phyloP scores from a whole-genome alignment of 1,284 basidiomycete species.

The Sporisorium exsertum region DNA sequence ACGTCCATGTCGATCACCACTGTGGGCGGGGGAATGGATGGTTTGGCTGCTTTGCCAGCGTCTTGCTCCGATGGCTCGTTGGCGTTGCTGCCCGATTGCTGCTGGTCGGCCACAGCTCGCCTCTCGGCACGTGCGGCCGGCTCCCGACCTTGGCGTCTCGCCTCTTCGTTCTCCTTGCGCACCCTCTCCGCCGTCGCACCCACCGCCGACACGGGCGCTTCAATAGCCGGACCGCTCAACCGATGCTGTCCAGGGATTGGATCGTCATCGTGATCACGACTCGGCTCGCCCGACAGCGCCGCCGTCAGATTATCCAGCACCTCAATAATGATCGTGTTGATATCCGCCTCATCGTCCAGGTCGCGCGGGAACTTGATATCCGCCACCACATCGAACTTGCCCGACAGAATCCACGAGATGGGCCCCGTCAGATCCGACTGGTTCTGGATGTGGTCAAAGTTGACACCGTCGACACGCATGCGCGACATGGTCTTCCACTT shows the following conservation, averaged over 20 bases:
- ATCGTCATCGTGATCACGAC: constrained; percentile 37
- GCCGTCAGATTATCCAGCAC: constrained; percentile 83
- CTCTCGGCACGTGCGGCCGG: constrained; percentile 14
- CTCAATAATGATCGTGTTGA: constrained; percentile 82
- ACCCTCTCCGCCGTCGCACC: constrained; percentile 61
- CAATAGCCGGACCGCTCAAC: constrained; percentile 85
- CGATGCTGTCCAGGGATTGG: constrained; percentile 89
- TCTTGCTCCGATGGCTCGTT: constrained; percentile 14
- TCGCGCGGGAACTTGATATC: constrained; percentile 97
- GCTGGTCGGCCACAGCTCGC: constrained; percentile 1
- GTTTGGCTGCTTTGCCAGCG: constrained; percentile 3
- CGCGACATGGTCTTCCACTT: constrained; percentile 94
- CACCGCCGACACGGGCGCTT: constrained; percentile 74
- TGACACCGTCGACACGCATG: constrained; percentile 94
- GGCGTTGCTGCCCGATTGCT: constrained; percentile 16
- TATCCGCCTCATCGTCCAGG: constrained; percentile 80
- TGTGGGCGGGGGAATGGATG: constrained; percentile 55
- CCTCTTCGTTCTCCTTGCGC: constrained; percentile 55
- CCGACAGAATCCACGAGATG: constrained; percentile 95
- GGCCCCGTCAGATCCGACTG: constrained; percentile 81
- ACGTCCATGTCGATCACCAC: constrained; percentile 91
- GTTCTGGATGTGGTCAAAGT: constrained; percentile 93
- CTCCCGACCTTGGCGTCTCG: constrained; percentile 27
- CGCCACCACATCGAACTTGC: constrained; percentile 92
- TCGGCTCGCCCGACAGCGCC: constrained; percentile 53